Conservation (phyloP, 495 filamentous ascomycete species). For the Oidiodendron maius region DNA sequence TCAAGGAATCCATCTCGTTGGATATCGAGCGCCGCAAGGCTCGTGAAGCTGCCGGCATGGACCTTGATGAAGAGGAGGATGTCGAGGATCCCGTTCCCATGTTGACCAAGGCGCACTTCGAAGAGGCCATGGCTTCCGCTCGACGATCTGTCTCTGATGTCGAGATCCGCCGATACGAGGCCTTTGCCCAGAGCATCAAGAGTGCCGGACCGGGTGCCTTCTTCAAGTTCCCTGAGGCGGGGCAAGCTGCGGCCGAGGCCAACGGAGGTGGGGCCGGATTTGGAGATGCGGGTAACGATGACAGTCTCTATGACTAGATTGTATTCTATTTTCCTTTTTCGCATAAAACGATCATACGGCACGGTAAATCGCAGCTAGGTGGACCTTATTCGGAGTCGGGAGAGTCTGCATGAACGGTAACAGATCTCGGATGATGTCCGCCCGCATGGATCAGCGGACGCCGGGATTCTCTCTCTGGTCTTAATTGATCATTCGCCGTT, state of each 20-base stretch:
- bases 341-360: conserved; percentile 13
- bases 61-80: conserved; percentile 73
- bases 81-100: conserved; percentile 93
- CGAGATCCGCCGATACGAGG: conserved; percentile 96
- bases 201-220: conserved; percentile 88
- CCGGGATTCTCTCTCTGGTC: neutral
- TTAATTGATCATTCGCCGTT: neutral
- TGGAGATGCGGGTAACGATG: conserved; percentile 80
- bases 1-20: conserved; percentile 88
- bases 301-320: conserved; percentile 66
- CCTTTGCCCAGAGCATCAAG: conserved; percentile 98
- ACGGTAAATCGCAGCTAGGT: neutral
- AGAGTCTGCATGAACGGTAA: conserved; percentile 12
- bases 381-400: conserved; percentile 12
- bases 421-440: neutral
- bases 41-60: conserved; percentile 78
- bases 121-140: conserved; percentile 94
- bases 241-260: conserved; percentile 44
- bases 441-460: conserved; percentile 1
- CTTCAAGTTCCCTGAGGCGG: conserved; percentile 89
- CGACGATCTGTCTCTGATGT: conserved; percentile 92
- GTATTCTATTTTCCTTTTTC: conserved; percentile 22
- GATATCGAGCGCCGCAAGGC: conserved; percentile 87
- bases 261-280: conserved; percentile 51
- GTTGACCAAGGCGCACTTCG: conserved; percentile 93